phyloP scores from a whole-genome alignment of 345 rosid species.

The Murraya paniculata region DNA sequence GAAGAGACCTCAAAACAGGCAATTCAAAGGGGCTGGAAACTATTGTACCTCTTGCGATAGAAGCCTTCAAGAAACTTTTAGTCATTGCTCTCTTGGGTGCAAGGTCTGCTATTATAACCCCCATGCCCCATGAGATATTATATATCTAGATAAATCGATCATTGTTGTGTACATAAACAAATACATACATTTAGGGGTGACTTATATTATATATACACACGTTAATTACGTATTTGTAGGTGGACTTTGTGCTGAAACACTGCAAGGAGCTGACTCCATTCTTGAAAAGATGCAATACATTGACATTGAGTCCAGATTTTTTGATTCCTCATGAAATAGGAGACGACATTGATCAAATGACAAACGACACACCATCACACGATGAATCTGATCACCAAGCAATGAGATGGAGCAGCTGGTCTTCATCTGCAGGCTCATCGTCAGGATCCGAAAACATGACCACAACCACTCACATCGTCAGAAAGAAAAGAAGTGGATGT shows the following conservation, averaged over 20 bases:
- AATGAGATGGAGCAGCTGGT: conserved; percentile 44
- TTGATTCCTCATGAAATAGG: conserved; percentile 77
- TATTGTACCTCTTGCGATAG: conserved; percentile 93
- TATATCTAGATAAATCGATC: too few relatives aligned
- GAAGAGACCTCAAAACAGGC: conserved; percentile 93
- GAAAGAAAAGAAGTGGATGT: conserved; percentile 76
- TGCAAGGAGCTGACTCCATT: conserved; percentile 63
- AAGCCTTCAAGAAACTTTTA: conserved; percentile 89
- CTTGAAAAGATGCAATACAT: conserved; percentile 58
- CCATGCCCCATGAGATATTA: too few relatives aligned
- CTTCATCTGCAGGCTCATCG: conserved; percentile 59
- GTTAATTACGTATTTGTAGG: conserved; percentile 31
- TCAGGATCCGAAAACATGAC: conserved; percentile 52
- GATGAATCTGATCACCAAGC: conserved; percentile 48
- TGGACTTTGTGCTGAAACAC: conserved; percentile 86
- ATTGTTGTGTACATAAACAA: too few relatives aligned
- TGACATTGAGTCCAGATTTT: conserved; percentile 85
- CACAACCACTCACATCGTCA: conserved; percentile 42
- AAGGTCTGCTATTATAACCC: conserved; percentile 46
- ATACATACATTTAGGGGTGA: too few relatives aligned
- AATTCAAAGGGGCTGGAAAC: conserved; percentile 88
- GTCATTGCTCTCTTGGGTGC: conserved; percentile 93
- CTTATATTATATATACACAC: too few relatives aligned
- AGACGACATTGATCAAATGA: conserved; percentile 47
- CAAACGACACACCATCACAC: conserved; percentile 52